Percentiles rank a stretch among this genome's conserved stretches.
These are phyloP conservation scores for Lippia alba DNA, from an alignment of 305 asterid genomes.

Conservation along the genomic window DNA sequence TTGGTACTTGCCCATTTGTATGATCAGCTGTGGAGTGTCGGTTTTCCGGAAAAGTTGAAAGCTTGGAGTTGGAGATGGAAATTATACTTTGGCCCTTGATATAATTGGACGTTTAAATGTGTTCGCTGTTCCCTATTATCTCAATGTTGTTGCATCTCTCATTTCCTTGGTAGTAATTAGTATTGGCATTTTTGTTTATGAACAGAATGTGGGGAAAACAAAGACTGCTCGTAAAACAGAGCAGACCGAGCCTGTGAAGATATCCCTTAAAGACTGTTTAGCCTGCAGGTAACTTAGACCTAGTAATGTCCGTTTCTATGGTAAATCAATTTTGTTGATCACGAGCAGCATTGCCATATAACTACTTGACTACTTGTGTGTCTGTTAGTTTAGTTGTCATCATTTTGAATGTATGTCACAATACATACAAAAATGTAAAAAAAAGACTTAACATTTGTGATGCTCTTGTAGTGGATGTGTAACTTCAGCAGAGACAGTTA, in stretches of 20 bases:
- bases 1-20: neutral
- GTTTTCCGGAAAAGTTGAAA: neutral
- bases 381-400: neutral
- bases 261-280: slow-evolving; percentile 92
- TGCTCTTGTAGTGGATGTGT: slow-evolving; percentile 87
- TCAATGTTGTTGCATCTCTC: neutral
- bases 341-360: slow-evolving; percentile 8
- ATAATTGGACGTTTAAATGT: neutral
- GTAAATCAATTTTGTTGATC: neutral
- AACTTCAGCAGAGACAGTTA: slow-evolving; percentile 95
- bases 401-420: neutral
- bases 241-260: slow-evolving; percentile 80
- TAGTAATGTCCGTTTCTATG: neutral
- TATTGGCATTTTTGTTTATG: slow-evolving; percentile 17
- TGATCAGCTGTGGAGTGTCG: neutral
- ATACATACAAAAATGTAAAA: neutral
- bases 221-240: slow-evolving; percentile 57
- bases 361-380: too few relatives aligned
- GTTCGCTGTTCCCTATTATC: neutral
- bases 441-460: slow-evolving; percentile 33
- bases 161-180: neutral
- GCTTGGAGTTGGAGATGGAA: neutral
- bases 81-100: slow-evolving; percentile 1
- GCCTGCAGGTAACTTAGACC: slow-evolving; percentile 77
- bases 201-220: slow-evolving; percentile 56